Conservation (phyloP, 2,329 filamentous ascomycete species). For the Arthrobotrys pseudoclavata region DNA sequence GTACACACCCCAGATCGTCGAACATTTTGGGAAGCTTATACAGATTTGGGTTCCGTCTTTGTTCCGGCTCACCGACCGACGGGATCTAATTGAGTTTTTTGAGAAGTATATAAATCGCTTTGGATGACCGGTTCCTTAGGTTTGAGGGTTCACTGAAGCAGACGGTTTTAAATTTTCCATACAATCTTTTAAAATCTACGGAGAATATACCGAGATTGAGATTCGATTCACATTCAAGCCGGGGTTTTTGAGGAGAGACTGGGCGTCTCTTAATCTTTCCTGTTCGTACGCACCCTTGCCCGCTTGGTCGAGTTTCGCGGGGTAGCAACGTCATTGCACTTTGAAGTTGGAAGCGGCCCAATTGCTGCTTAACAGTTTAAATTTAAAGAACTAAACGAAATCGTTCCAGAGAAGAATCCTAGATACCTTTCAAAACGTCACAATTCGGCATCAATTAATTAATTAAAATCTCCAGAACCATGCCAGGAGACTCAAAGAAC, state of each 20-base stretch:
- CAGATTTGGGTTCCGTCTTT: conserved; percentile 23
- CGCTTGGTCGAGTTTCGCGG: conserved; percentile 7
- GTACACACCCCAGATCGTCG: conserved; percentile 15
- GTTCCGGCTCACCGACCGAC: conserved; percentile 17
- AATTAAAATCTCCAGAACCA: conserved; percentile 1
- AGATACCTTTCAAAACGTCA: not conserved
- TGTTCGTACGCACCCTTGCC: conserved; percentile 4
- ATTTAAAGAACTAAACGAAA: not conserved
- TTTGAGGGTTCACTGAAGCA: not conserved
- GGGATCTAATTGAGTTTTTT: conserved; percentile 8
- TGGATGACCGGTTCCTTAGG: not conserved
- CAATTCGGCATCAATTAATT: not conserved
- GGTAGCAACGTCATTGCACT: conserved; percentile 27
- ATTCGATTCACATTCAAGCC: not conserved
- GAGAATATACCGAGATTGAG: not conserved
- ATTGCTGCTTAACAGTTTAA: not conserved
- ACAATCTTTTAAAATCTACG: not conserved
- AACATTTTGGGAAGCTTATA: conserved; percentile 20
- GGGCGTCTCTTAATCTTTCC: not conserved
- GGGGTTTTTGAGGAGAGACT: no score
- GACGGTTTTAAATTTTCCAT: conserved; percentile 1
- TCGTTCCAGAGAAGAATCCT: not conserved
- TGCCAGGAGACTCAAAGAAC: conserved; percentile 47
- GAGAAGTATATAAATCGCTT: conserved; percentile 26
- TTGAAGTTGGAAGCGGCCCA: not conserved